phyloP scores from a whole-genome alignment of 176 grass and related monocot species.

The Alopecurus myosuroides region DNA sequence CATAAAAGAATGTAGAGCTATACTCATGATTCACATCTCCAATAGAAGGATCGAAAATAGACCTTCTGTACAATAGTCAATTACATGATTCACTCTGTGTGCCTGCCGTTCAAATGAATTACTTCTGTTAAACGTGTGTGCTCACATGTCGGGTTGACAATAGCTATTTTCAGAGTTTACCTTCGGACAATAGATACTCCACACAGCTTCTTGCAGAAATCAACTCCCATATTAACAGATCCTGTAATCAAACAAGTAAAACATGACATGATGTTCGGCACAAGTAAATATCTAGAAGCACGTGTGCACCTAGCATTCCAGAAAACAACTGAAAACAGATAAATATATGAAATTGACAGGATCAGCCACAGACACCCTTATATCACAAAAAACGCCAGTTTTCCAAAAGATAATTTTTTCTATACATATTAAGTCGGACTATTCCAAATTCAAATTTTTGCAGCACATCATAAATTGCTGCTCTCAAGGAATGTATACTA shows the following conservation, averaged over 20 bases:
- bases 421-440: not conserved
- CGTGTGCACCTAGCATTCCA: not conserved
- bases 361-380: not conserved
- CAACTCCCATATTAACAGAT: slow-evolving; percentile 78
- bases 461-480: not conserved
- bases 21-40: not conserved
- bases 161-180: slow-evolving; percentile 44
- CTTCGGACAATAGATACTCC: slow-evolving; percentile 94
- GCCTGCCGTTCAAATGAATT: not conserved
- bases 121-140: not conserved
- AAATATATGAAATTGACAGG: not conserved
- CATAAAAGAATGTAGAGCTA: not conserved
- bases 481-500: not conserved
- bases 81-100: not conserved
- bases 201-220: slow-evolving; percentile 98
- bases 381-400: not conserved
- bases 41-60: slow-evolving; percentile 3
- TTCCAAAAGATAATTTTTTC: not conserved
- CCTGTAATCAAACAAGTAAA: slow-evolving; percentile 39
- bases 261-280: not conserved
- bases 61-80: not conserved
- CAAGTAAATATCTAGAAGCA: not conserved
- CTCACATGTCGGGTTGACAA: not conserved
- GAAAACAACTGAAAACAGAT: not conserved
- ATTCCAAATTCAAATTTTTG: not conserved